Conservation (phyloP, 2,329 filamentous ascomycete genomes). For the Ophiostoma novo-ulmi region DNA sequence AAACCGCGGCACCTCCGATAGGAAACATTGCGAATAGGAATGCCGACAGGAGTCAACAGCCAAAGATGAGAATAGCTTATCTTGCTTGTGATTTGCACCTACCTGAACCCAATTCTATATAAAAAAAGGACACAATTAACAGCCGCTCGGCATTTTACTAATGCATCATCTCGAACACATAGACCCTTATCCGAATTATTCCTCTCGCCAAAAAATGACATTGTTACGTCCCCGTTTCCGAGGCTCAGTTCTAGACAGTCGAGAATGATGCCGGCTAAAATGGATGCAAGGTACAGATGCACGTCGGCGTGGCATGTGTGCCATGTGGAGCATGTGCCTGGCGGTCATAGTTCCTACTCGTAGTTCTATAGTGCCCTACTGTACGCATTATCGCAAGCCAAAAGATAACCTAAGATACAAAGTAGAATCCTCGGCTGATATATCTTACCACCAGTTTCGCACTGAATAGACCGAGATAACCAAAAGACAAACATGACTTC, state of each 20-base stretch:
- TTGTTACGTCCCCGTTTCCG: background rate
- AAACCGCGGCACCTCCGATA: background rate
- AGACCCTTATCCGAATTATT: background rate
- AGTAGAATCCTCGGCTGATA: background rate
- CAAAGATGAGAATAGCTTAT: no score
- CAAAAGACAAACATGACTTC: background rate
- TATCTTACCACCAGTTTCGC: background rate
- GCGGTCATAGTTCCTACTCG: background rate
- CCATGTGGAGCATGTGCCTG: background rate
- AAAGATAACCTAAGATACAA: background rate
- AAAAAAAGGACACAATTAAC: background rate
- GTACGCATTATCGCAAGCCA: background rate
- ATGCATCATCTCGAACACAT: background rate
- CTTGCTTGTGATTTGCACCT: background rate
- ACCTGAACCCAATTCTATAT: background rate
- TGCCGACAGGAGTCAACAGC: no score
- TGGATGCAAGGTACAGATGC: slow-evolving; percentile 3
- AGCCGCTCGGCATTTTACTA: background rate
- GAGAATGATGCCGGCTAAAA: background rate
- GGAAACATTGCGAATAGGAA: background rate
- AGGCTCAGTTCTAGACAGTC: background rate
- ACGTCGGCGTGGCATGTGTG: background rate
- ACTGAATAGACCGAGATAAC: no score
- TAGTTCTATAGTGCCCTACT: background rate
- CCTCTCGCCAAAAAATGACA: background rate